A percentile compares a stretch with the other conserved stretches of the same genome.
These are phyloP conservation scores for Monosporascus sp. DNA, from an alignment of 2,329 filamentous ascomycete genomes.

Conservation along the genomic window DNA sequence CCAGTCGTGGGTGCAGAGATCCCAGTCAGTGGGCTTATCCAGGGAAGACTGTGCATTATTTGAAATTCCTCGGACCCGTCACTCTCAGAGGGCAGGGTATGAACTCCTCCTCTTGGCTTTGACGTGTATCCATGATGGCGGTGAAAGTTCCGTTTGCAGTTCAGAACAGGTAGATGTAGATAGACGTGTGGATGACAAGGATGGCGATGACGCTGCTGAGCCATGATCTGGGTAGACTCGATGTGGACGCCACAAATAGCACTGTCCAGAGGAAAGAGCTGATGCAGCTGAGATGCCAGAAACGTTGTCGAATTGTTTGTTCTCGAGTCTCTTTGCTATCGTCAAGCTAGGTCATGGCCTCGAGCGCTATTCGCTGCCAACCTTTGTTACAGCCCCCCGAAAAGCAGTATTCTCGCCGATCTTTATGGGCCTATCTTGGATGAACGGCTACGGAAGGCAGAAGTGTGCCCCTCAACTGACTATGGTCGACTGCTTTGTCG, in stretches of 20 bases:
- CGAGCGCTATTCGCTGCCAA: slow-evolving; percentile 55
- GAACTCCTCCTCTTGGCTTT: slow-evolving; percentile 13
- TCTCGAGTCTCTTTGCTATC: slow-evolving; percentile 59
- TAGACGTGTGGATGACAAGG: background rate
- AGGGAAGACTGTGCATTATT: slow-evolving; percentile 9
- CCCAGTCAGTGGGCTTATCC: slow-evolving; percentile 3
- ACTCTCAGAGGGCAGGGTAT: slow-evolving; percentile 12
- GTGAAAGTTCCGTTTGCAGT: slow-evolving; percentile 12
- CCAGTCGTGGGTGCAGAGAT: slow-evolving; percentile 10
- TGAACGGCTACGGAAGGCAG: slow-evolving; percentile 42
- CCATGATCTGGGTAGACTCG: slow-evolving; percentile 12
- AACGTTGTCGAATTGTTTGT: slow-evolving; percentile 43
- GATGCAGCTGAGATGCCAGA: slow-evolving; percentile 39
- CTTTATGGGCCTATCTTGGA: slow-evolving; percentile 40
- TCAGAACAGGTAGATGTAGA: slow-evolving; percentile 10
- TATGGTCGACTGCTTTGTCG: slow-evolving; percentile 27
- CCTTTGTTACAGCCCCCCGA: slow-evolving; percentile 48
- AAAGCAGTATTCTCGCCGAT: slow-evolving; percentile 33
- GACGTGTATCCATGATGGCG: slow-evolving; percentile 10
- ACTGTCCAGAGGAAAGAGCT: slow-evolving; percentile 34
- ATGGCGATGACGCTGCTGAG: slow-evolving; percentile 12
- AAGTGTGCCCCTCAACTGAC: slow-evolving; percentile 27
- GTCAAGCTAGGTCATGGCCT: slow-evolving; percentile 67
- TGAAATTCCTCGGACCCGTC: slow-evolving; percentile 7
- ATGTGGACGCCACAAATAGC: slow-evolving; percentile 26